Conservation (phyloP, 108 stramenopile species). For the Pseudonitzschia multiseries region DNA sequence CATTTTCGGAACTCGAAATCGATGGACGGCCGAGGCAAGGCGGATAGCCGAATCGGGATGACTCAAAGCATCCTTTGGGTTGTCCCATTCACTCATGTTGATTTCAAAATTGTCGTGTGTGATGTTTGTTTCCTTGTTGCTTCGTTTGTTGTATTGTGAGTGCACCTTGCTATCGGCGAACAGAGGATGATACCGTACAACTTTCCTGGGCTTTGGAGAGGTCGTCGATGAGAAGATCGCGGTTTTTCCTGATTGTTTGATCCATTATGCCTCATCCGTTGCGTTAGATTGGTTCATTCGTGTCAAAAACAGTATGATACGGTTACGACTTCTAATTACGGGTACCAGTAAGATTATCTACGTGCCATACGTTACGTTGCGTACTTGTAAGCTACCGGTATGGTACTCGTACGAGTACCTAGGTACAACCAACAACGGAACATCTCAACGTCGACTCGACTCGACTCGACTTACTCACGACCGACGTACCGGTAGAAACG, state of each 20-base stretch:
- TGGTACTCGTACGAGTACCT: too few relatives aligned
- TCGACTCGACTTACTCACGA: too few relatives aligned
- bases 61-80: slow-evolving; percentile 28
- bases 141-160: background rate
- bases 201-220: background rate
- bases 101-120: background rate
- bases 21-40: slow-evolving; percentile 78
- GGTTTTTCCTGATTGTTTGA: too few relatives aligned
- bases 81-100: slow-evolving; percentile 28
- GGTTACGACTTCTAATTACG: background rate
- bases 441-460: too few relatives aligned
- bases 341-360: too few relatives aligned
- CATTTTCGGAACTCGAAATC: slow-evolving; percentile 58
- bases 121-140: background rate
- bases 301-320: background rate
- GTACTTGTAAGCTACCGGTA: too few relatives aligned
- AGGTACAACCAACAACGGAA: too few relatives aligned
- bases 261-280: background rate
- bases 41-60: slow-evolving; percentile 83
- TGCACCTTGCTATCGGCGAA: too few relatives aligned
- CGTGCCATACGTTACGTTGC: too few relatives aligned
- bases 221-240: background rate
- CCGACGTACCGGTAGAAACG: too few relatives aligned
- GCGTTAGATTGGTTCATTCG: background rate
- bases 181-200: too few relatives aligned